Base-by-base conservation (phyloP, 2,329 filamentous ascomycete species). In the Penicillium rolfsii region DNA sequence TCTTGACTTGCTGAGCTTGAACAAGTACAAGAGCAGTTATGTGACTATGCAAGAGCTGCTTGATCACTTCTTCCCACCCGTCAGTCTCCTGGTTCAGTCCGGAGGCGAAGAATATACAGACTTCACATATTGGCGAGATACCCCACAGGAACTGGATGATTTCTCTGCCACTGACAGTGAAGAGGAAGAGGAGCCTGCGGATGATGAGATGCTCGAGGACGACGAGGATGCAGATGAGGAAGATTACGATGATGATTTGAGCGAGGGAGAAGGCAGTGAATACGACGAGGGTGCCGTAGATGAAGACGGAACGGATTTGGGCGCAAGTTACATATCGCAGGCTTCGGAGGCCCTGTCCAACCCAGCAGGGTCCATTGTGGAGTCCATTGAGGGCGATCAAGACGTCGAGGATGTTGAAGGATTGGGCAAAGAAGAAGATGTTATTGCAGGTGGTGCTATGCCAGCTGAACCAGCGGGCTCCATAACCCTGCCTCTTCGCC, bases 1-100 rank as follows among this genome's bases (percentile, higher is more conserved):
- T 30, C 82, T 99, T 24, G 94, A 98, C 74, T 82, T 99, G 48
- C 81, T 98, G 46, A 94, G 88, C 64, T 84, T 98, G 57, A 97
- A 96, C 79, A 96, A 93, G 75, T 91, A 98, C 75, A 97, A 95
- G 80, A 94, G 96, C 71, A 97, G 91, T 65, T 99, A 99, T 74
- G 92, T 97, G 64, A 93, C 91, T 71, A 99, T 99, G 88, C 89
- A 91, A 62, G 96, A 99, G 76, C 89, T 99, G 61, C 91, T 99
- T 6, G 95, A 99, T 74, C 95, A 99, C 77, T 98, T 97, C 80
- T 99, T 99, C 76, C 95, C 95, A 6, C 92, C 96, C 1, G 89
- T 96, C 12, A 91, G 89, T 64, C 88, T 93, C 28, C 83, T 99
- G 33, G 89, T 97, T 19, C 92, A 91, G 70, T 90, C 91, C 48